Percentiles rank a stretch among this genome's conserved stretches.
These are phyloP conservation scores for Jimgerdemannia flammicorona DNA, from an alignment of 192 early-diverging fungal genomes.

Conservation along the genomic window DNA sequence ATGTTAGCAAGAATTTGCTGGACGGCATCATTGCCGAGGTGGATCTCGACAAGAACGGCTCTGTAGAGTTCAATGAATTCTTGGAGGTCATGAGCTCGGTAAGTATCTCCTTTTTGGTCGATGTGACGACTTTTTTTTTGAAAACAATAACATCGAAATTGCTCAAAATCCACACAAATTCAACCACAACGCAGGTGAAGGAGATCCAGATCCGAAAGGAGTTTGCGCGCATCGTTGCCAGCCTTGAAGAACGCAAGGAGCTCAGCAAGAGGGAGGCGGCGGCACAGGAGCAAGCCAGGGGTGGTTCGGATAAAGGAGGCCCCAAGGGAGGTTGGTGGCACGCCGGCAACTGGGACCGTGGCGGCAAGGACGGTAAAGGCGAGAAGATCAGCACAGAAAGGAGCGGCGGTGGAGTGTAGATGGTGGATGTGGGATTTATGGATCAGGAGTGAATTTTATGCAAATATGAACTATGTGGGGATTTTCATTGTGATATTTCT, in stretches of 20 bases:
- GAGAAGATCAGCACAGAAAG: conserved; percentile 26
- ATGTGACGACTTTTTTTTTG: no score
- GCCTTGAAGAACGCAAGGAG: neutral
- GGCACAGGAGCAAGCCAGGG: neutral
- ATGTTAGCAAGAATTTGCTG: conserved; percentile 45
- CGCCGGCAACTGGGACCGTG: neutral
- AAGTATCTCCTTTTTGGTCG: neutral
- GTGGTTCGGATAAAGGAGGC: neutral
- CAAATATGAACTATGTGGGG: no score
- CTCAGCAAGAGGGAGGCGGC: neutral
- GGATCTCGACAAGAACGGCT: conserved; percentile 47
- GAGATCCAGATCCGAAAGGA: conserved; percentile 46
- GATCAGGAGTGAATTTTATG: no score
- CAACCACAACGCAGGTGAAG: conserved; percentile 31
- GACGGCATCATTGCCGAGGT: conserved; percentile 48
- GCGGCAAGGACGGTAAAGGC: conserved; percentile 19
- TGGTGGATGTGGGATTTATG: no score
- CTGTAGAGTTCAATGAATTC: conserved; percentile 71
- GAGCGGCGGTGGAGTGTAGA: conserved; percentile 45
- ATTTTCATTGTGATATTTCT: no score
- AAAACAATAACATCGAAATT: neutral
- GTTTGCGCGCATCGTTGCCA: conserved; percentile 37
- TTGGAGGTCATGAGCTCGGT: conserved; percentile 56
- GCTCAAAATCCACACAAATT: neutral
- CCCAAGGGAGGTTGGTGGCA: conserved; percentile 1